These are phyloP conservation scores for Phoma sp. DNA, from an alignment of 2,329 filamentous ascomycete genomes.

Conservation along the genomic window DNA sequence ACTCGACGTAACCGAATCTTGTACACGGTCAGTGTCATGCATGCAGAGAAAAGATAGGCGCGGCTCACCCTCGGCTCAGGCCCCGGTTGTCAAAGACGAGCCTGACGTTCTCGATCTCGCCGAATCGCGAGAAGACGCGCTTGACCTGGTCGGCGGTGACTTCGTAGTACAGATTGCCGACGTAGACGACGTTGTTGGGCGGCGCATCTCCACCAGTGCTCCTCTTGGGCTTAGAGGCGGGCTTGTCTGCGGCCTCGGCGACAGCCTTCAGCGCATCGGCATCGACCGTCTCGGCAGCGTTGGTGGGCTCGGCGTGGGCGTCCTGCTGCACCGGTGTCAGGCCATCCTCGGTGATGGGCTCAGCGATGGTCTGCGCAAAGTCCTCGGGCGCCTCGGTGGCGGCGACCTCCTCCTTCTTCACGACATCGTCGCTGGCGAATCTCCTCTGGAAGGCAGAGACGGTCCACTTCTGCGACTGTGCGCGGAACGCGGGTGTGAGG, in stretches of 20 bases:
- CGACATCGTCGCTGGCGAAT: conserved; percentile 57
- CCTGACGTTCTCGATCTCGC: conserved; percentile 59
- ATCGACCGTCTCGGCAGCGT: conserved; percentile 37
- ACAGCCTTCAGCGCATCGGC: conserved; percentile 32
- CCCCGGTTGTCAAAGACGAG: conserved; percentile 68
- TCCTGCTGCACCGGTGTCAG: conserved; percentile 33
- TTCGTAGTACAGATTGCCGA: conserved; percentile 75
- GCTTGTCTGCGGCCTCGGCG: not conserved
- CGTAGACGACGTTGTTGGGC: conserved; percentile 59
- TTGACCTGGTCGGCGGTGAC: conserved; percentile 66
- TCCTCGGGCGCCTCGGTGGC: conserved; percentile 30
- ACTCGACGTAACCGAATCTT: conserved; percentile 73
- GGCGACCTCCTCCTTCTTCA: conserved; percentile 46
- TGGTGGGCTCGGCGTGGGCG: conserved; percentile 31
- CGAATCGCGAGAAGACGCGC: conserved; percentile 65
- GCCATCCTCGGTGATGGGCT: conserved; percentile 45
- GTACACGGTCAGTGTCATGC: conserved; percentile 15
- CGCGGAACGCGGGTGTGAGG: conserved; percentile 36
- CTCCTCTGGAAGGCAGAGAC: conserved; percentile 53
- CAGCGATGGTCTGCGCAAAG: conserved; percentile 46
- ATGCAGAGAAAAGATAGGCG: not conserved
- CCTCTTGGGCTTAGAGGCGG: not conserved
- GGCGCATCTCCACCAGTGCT: not conserved
- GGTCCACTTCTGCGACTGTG: conserved; percentile 50
- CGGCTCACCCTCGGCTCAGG: conserved; percentile 70